A percentile compares a stretch with the other conserved stretches of the same genome.
phyloP scores from a whole-genome alignment of 2,329 filamentous ascomycete genomes.

The Diaporthe sp. region DNA sequence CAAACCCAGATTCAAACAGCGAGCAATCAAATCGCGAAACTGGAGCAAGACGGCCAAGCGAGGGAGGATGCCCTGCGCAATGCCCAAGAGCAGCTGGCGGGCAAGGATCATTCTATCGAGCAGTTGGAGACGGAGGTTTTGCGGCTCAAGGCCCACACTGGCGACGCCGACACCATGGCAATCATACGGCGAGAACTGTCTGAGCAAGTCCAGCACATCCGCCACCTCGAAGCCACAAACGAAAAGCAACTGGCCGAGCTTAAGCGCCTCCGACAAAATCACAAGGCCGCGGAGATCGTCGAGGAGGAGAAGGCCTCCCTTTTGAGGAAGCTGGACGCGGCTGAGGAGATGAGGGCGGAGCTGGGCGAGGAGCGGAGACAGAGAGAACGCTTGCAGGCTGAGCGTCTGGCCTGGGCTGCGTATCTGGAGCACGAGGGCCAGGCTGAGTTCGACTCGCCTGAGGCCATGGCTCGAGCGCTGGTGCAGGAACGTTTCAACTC shows the following conservation, averaged over 20 bases:
- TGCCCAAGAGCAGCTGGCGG: slow-evolving; percentile 73
- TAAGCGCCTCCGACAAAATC: slow-evolving; percentile 81
- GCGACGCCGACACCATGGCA: slow-evolving; percentile 85
- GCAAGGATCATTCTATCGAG: slow-evolving; percentile 77
- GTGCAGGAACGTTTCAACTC: slow-evolving; percentile 84
- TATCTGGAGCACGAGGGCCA: slow-evolving; percentile 80
- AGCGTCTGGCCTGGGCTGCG: slow-evolving; percentile 85
- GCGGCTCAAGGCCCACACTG: slow-evolving; percentile 84
- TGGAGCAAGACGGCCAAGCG: slow-evolving; percentile 66
- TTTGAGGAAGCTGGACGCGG: slow-evolving; percentile 79
- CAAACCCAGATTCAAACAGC: slow-evolving; percentile 61
- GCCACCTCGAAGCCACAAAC: slow-evolving; percentile 82
- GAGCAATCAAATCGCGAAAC: slow-evolving; percentile 63
- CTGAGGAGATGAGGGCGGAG: slow-evolving; percentile 79
- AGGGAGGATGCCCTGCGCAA: slow-evolving; percentile 67
- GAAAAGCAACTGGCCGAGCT: slow-evolving; percentile 84
- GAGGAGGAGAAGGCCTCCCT: slow-evolving; percentile 90
- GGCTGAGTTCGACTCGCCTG: slow-evolving; percentile 87
- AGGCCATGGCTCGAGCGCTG: slow-evolving; percentile 85
- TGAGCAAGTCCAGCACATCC: slow-evolving; percentile 93
- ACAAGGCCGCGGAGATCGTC: slow-evolving; percentile 91
- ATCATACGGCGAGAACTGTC: slow-evolving; percentile 89
- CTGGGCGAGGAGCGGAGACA: slow-evolving; percentile 84
- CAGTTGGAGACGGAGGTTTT: slow-evolving; percentile 85
- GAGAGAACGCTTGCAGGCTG: slow-evolving; percentile 87